These are phyloP conservation scores for Phytophthora sp. DNA, from an alignment of 352 stramenopile genomes.

Conservation along the genomic window DNA sequence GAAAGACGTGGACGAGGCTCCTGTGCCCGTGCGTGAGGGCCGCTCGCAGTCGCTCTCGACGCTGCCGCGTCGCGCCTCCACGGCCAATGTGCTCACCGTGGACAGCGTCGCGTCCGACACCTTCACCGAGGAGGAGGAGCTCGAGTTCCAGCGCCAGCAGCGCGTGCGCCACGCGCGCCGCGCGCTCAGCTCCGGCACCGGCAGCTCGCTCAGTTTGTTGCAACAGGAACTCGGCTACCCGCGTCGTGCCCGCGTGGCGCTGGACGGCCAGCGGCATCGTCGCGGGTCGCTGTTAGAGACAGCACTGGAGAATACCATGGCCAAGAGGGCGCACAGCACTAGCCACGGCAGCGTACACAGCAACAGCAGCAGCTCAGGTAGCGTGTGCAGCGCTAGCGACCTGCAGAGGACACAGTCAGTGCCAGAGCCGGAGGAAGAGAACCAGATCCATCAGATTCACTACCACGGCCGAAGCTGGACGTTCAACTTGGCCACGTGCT, in stretches of 20 bases:
- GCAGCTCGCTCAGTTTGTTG: conserved; percentile 57
- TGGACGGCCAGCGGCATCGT: conserved; percentile 34
- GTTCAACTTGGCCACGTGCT: conserved; percentile 29
- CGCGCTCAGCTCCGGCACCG: conserved; percentile 62
- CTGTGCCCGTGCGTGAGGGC: conserved; percentile 32
- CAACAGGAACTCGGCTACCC: conserved; percentile 84
- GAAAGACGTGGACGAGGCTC: conserved; percentile 27
- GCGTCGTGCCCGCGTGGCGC: conserved; percentile 11
- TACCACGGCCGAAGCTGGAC: conserved; percentile 31
- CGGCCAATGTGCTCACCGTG: conserved; percentile 32
- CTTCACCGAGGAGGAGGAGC: conserved; percentile 34
- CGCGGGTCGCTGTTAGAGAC: conserved; percentile 47
- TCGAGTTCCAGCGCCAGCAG: conserved; percentile 33
- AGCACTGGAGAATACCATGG: conserved; percentile 25
- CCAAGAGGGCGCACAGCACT: conserved; percentile 25
- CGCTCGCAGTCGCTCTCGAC: conserved; percentile 56
- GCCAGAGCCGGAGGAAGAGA: conserved; percentile 38
- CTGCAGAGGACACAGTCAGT: conserved; percentile 26
- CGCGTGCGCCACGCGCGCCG: conserved; percentile 38
- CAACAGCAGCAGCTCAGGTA: conserved; percentile 29
- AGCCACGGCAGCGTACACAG: conserved; percentile 24
- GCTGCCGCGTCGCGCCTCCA: conserved; percentile 29
- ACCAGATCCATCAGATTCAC: conserved; percentile 21
- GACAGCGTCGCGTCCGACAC: conserved; percentile 6
- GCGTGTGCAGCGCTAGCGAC: conserved; percentile 24